phyloP scores from a whole-genome alignment of 1,284 basidiomycete species.

The Sphagnurus paluster region DNA sequence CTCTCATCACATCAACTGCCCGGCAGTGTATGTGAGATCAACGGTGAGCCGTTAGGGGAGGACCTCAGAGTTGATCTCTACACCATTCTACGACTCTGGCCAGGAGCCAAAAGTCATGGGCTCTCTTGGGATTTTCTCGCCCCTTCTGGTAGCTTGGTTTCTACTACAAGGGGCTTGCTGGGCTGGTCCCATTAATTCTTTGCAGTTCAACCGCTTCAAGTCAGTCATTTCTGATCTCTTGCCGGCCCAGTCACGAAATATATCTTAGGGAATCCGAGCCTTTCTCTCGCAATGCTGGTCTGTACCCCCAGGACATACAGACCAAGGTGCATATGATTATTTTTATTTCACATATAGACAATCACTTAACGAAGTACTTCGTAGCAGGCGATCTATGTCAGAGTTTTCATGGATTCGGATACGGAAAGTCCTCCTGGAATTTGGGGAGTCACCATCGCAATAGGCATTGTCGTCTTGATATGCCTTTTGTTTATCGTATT shows the following conservation, averaged over 20 bases:
- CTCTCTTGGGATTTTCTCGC: neutral
- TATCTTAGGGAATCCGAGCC: neutral
- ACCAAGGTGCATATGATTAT: no score
- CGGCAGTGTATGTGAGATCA: no score
- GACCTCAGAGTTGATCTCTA: constrained; percentile 20
- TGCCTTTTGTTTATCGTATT: constrained; percentile 3
- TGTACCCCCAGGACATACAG: no score
- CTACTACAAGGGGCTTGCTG: constrained; percentile 7
- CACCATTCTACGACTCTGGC: constrained; percentile 11
- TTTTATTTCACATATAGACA: no score
- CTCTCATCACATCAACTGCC: no score
- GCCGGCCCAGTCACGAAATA: neutral
- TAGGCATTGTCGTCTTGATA: constrained; percentile 10
- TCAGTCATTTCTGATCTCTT: constrained; percentile 1
- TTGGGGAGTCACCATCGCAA: constrained; percentile 10
- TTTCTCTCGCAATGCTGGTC: neutral
- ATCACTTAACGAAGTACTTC: no score
- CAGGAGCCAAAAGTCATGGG: constrained; percentile 14
- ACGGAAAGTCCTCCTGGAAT: constrained; percentile 3
- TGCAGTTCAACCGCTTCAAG: constrained; percentile 1
- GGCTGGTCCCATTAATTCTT: constrained; percentile 12
- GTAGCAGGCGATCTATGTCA: no score
- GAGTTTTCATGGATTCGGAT: constrained; percentile 1
- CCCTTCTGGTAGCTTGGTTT: constrained; percentile 14
- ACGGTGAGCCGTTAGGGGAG: no score